Percentiles rank a stretch among this genome's conserved stretches.
Conservation (phyloP, 2,329 filamentous ascomycete genomes). For the Bipolaris bicolor region DNA sequence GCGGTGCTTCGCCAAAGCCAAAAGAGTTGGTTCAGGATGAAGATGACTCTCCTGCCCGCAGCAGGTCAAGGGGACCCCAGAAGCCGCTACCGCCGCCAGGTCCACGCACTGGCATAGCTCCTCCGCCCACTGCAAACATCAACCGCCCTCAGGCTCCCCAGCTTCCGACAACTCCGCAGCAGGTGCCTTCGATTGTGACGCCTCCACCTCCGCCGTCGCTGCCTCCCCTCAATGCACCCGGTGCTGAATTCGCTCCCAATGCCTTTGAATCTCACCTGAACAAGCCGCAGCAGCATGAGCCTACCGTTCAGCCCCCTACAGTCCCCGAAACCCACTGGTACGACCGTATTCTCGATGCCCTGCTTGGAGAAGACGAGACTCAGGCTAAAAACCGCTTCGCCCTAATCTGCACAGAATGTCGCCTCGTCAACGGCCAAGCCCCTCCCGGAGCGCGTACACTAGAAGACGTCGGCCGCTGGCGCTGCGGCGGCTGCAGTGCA, state of each 20-base stretch:
- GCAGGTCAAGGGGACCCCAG: slow-evolving; percentile 39
- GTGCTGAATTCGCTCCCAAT: slow-evolving; percentile 76
- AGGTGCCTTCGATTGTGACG: slow-evolving; percentile 20
- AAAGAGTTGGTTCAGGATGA: slow-evolving; percentile 48
- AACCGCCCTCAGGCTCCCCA: slow-evolving; percentile 44
- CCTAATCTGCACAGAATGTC: slow-evolving; percentile 80
- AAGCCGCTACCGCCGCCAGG: slow-evolving; percentile 38
- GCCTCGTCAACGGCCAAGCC: slow-evolving; percentile 93
- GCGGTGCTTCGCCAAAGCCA: slow-evolving; percentile 62
- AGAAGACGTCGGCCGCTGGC: slow-evolving; percentile 84
- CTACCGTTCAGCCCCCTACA: slow-evolving; percentile 45
- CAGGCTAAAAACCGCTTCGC: slow-evolving; percentile 88
- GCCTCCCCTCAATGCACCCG: slow-evolving; percentile 29
- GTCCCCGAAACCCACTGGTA: slow-evolving; percentile 77
- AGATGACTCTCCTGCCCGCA: slow-evolving; percentile 35
- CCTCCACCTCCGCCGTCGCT: slow-evolving; percentile 29
- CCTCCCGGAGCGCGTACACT: slow-evolving; percentile 81
- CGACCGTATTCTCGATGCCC: slow-evolving; percentile 87
- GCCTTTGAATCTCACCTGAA: slow-evolving; percentile 58
- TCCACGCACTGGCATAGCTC: slow-evolving; percentile 61
- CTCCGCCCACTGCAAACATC: slow-evolving; percentile 71
- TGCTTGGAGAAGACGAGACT: slow-evolving; percentile 94
- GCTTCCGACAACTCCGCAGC: slow-evolving; percentile 41
- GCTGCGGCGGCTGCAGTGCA: slow-evolving; percentile 81
- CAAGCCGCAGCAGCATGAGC: slow-evolving; percentile 43